Conservation (phyloP, 768 basidiomycete species). For the Sarcomyxa edulis region DNA sequence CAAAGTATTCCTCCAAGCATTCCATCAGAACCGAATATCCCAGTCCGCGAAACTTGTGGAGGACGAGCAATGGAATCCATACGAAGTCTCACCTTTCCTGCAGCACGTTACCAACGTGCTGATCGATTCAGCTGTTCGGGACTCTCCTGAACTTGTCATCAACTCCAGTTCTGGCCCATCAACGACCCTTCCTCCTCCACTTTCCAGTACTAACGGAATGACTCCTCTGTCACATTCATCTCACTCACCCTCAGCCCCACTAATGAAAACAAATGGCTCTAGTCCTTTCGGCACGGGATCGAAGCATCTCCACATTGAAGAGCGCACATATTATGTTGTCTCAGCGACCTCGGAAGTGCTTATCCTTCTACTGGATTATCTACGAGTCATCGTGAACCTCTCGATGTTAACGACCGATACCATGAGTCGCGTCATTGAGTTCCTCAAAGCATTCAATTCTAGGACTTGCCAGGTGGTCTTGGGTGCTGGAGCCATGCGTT, state of each 20-base stretch:
- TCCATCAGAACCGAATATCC: constrained; percentile 78
- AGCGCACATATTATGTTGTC: constrained; percentile 80
- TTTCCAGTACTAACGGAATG: constrained; percentile 13
- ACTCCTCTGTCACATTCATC: constrained; percentile 11
- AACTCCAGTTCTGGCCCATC: constrained; percentile 12
- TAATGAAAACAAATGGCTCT: constrained; percentile 13
- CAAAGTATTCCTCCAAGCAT: constrained; percentile 79
- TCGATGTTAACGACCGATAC: constrained; percentile 88
- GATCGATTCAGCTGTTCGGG: constrained; percentile 75
- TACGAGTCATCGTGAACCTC: constrained; percentile 83
- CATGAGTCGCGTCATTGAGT: constrained; percentile 94
- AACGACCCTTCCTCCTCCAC: constrained; percentile 9
- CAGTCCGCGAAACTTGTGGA: constrained; percentile 87
- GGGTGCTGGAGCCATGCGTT: constrained; percentile 98
- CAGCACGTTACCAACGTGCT: constrained; percentile 74
- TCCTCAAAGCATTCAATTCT: constrained; percentile 96
- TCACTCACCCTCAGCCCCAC: constrained; percentile 11
- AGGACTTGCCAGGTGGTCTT: constrained; percentile 97
- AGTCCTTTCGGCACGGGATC: constrained; percentile 22
- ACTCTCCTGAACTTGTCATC: constrained; percentile 65
- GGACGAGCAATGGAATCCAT: constrained; percentile 90
- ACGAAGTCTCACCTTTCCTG: constrained; percentile 59
- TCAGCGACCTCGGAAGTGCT: constrained; percentile 77
- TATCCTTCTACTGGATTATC: constrained; percentile 74
- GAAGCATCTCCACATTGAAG: constrained; percentile 77